Base-by-base conservation (phyloP, 306 rosid genomes). In the Amphicarpaea edgeworthii region DNA sequence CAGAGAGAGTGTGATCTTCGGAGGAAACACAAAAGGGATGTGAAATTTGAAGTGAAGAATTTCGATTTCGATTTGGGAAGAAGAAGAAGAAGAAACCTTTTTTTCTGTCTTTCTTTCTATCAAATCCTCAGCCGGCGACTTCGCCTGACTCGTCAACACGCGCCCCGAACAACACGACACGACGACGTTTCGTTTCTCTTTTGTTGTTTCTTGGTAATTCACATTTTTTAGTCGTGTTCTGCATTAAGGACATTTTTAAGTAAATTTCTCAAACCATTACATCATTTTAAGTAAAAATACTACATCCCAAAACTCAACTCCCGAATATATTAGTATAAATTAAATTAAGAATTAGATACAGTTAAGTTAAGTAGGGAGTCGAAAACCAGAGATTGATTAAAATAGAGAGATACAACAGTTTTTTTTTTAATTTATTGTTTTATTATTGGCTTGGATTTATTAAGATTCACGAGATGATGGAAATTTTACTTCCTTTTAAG, bases 121-220 rank as follows among this genome's bases (percentile, higher is more conserved):
- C 73, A 30, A 72, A 60, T 63, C 59, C 32, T 72, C 57, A 12
- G 23, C 69, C 67, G 69, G 45, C 79, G 83, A 80, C 70, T 65
- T 21, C n/a, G 63, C 43, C 42, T 12, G 41, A 30, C 53, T 63
- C 71, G 70, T 66, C 76, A 73, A 73, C 75, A 61, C 16, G 41
- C 20, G 2, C 63, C 63, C 26, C 58, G 42, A 1, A 30, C 72
- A 40, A 28, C 20, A 79, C 83, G 78, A 28, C 20, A 79, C 83
- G 78, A 64, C 83, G 78, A 63, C 78, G 83, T 78, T 28, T n/a
- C n/a, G n/a, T n/a, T 66, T 66, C 38, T 21, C 40, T 34, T 1
- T 12, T 41, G 4, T 12, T 23, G 6, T 41, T 41, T 41, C 30
- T 50, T 8, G 26, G 12, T 19, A 51, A 51, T 17, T 51, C 5